Evolutionary conservation across 2,329 filamentous ascomycete species (phyloP), one percentile per base, ranked within the genome.

Genomic region (Aspergillus sp.): DNA sequence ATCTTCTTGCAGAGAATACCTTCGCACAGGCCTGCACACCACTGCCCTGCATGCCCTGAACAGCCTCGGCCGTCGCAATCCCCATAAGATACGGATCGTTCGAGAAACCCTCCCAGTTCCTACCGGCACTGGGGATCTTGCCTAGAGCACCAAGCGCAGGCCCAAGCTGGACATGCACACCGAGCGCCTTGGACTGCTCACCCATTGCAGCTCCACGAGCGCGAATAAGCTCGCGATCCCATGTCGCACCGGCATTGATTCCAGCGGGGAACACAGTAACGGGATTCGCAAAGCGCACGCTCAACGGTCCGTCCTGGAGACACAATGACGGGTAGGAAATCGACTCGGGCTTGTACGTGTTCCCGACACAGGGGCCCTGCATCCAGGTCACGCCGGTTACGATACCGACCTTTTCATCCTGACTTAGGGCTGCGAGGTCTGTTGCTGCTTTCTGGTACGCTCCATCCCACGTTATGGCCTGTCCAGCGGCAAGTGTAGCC

Each of bases 11-110:
- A 41, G 85, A 82, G 26, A 55, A 30, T 57, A 60, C 60, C 56
- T 66, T 66, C 2, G 60, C 59, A 48, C 58, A 59, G n/a, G 58
- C 63, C 42, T 64, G 60, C 1, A 65, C 60, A 30, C 64, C 84
- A 56, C 86, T 85, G 20, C 74, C 81, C 45, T 86, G 81, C 59
- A 78, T 81, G 61, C 86, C 84, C 68, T 83, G 75, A 17, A 73
- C 71, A 47, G 69, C 78, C 74, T 47, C 75, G 68, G 18, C 75
- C 73, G 50, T 62, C 1, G 72, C 67, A 34, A 78, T 66, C 47
- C 76, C 80, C 32, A 72, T 73, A 15, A 82, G 69, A 52, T 72
- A 73, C 1, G 78, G 78, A 59, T 82, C 80, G 7, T 65, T 62
- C 4, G 70, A 68, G 41, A 78, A 78, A 0, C 76, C 77, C 64